phyloP scores from a whole-genome alignment of 352 stramenopile species.

The Blastocystis sp. region DNA sequence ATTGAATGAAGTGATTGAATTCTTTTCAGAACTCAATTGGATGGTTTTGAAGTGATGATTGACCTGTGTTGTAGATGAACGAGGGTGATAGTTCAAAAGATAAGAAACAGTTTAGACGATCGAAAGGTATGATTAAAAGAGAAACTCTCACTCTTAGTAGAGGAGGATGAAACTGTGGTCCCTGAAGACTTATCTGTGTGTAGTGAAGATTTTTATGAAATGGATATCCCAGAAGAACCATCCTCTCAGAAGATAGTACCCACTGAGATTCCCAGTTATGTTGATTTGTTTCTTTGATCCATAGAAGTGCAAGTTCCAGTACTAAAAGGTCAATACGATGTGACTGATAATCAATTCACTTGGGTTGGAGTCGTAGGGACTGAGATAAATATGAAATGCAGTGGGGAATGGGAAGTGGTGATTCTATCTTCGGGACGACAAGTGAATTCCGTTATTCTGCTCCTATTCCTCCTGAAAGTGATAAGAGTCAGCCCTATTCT shows the following conservation, averaged over 20 bases:
- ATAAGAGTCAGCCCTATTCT: not conserved
- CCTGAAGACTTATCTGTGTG: conserved; percentile 12
- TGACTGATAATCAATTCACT: not conserved
- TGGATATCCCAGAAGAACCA: not conserved
- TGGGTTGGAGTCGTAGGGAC: conserved; percentile 22
- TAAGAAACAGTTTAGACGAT: not conserved
- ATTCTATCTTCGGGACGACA: not conserved
- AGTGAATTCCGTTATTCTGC: conserved; percentile 50
- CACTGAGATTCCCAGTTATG: not conserved
- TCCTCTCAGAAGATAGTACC: not conserved
- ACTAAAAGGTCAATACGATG: conserved; percentile 44
- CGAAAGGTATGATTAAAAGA: not conserved
- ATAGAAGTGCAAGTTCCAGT: conserved; percentile 4
- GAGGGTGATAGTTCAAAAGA: not conserved
- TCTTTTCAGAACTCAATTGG: too few species aligned
- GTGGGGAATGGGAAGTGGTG: conserved; percentile 55
- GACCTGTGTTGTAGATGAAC: not conserved
- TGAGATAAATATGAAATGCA: not conserved
- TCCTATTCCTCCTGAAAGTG: not conserved
- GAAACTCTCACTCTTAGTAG: not conserved
- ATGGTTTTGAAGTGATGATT: too few species aligned
- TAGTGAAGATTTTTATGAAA: not conserved
- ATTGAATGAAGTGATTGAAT: too few species aligned
- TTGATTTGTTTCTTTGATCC: not conserved
- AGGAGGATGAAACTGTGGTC: not conserved